Conservation (phyloP, 2,329 filamentous ascomycete species). For the Colletotrichum tropicicola region DNA sequence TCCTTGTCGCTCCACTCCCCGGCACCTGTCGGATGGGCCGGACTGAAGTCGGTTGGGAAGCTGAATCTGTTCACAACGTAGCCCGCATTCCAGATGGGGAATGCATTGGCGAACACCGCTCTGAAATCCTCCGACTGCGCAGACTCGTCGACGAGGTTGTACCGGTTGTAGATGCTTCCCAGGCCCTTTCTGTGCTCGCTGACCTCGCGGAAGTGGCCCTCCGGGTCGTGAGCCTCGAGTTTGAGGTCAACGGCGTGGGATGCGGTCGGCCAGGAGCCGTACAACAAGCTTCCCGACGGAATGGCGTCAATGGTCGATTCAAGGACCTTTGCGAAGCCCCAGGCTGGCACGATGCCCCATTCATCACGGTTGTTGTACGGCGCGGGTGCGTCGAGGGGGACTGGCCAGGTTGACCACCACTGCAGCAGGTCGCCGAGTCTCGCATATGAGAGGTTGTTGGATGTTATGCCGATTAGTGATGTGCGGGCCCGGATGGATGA, state of each 20-base stretch:
- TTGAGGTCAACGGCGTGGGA: conserved; percentile 46
- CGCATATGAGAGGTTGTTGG: conserved; percentile 47
- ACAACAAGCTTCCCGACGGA: conserved; percentile 44
- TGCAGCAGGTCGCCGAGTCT: conserved; percentile 36
- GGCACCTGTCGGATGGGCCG: conserved; percentile 31
- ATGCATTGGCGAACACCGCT: conserved; percentile 23
- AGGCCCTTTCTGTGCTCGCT: conserved; percentile 39
- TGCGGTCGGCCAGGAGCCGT: conserved; percentile 53
- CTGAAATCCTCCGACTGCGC: conserved; percentile 18
- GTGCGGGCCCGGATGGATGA: conserved; percentile 42
- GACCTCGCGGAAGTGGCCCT: conserved; percentile 46
- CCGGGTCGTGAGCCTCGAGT: conserved; percentile 37
- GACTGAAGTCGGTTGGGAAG: conserved; percentile 38
- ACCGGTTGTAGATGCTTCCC: conserved; percentile 53
- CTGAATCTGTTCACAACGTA: conserved; percentile 42
- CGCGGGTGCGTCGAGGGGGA: conserved; percentile 42
- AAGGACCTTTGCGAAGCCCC: conserved; percentile 54
- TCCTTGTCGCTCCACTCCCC: conserved; percentile 39
- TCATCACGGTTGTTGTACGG: conserved; percentile 43
- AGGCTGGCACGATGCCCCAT: conserved; percentile 58
- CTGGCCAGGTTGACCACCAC: conserved; percentile 55
- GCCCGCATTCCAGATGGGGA: conserved; percentile 37
- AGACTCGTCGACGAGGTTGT: conserved; percentile 35
- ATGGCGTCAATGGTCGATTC: conserved; percentile 48
- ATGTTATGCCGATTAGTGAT: conserved; percentile 39